Evolutionary conservation across 345 rosid genomes (phyloP).

Genomic region (Corymbia maculata): DNA sequence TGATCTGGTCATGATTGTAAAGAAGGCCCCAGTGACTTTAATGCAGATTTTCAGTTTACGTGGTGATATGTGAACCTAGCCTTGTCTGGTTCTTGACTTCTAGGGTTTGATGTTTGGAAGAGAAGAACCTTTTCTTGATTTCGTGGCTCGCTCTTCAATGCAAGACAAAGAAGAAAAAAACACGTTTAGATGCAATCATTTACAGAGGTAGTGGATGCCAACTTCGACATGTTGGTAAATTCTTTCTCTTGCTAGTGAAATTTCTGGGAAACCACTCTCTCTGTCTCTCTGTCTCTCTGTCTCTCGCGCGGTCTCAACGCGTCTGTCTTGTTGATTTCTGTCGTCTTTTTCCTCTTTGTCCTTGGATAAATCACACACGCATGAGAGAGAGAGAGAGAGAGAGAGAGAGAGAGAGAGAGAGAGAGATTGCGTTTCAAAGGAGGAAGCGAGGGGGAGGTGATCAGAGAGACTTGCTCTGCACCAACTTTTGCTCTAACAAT

Average conservation of each 20-base stretch:
- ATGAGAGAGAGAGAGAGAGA: too few species aligned
- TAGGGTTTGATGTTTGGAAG: background rate
- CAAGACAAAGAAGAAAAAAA: background rate
- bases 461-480: background rate
- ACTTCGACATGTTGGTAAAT: background rate
- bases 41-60: background rate
- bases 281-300: background rate
- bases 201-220: background rate
- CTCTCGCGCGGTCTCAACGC: too few species aligned
- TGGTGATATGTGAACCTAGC: background rate
- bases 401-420: background rate
- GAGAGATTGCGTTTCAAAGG: background rate
- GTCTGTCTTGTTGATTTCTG: background rate
- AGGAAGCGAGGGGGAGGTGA: background rate
- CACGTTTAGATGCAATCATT: background rate
- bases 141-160: background rate
- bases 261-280: background rate
- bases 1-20: background rate
- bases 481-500: slow-evolving; percentile 3
- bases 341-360: background rate
- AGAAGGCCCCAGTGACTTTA: background rate
- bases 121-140: background rate
- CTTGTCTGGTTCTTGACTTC: background rate
- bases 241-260: background rate
- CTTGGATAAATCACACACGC: background rate